Evolutionary conservation across 495 filamentous ascomycete genomes (phyloP), one percentile per base, ranked within the genome.

Genomic region (Chaetomium tenue): DNA sequence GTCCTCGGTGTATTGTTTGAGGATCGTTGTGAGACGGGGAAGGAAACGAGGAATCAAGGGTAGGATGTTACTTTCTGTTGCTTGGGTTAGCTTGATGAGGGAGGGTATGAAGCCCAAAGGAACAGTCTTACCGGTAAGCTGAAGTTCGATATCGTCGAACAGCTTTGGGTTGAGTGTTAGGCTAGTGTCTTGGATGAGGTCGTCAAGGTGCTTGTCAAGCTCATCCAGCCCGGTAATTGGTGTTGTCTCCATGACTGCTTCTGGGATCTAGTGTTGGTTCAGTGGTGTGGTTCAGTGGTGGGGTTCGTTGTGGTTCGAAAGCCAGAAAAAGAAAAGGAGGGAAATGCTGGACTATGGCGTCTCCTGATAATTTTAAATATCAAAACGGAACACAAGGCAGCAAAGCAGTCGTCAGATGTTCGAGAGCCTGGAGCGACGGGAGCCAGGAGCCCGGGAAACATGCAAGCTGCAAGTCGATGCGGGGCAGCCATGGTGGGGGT

Each of bases 71-170:
- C 64, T 69, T 4, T 79, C 79, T 80, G 67, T 58, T 11, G 3
- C 5, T 8, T 11, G 9, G 0, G 26, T 42, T 18, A 37, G 25
- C 25, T 15, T 33, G 20, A 39, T 26, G 26, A 13, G 16, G 1
- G 26, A 13, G 16, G 1, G 22, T 16, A 48, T 28, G 18, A 44
- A 44, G 3, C 16, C 5, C 5, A 1, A 9, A 8, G 46, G 5
- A 11, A 23, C 8, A n/a, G 15, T 52, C 70, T 18, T 72, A 77
- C 81, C 79, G 58, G 76, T 83, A 20, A 85, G 75, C 64, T 85
- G 82, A 0, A 85, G 75, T 61, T 82, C 79, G 33, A 85, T 76
- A 65, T 84, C 75, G 62, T 85, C 82, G 48, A 84, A 82, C 3
- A 84, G 69, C 66, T 82, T 82, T 15, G 66, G 67, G 66, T 77